Evolutionary conservation across 2,329 filamentous ascomycete genomes (phyloP), one percentile per base, ranked within the genome.

Genomic region (Aspergillus carbonarius): DNA sequence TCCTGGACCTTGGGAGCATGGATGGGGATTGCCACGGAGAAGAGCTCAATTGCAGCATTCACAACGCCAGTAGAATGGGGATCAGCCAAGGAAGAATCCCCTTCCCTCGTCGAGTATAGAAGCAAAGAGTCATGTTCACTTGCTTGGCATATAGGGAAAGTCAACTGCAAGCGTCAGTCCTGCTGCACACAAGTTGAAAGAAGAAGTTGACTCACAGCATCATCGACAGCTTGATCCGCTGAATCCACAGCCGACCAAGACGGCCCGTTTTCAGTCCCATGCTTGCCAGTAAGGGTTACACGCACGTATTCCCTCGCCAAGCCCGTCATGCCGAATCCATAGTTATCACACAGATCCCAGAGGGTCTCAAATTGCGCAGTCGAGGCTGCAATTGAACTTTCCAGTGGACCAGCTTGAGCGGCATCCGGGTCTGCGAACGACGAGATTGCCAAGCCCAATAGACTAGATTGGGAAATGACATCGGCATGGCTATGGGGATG

Each of bases 281-380:
- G 85, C 68, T 90, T 88, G 27, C 91, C 90, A 13, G 87, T 87
- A 57, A 93, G 81, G 25, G 83, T 85, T 66, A 83, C 86, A 17
- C 92, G 81, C 54, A 88, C 85, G 70, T 95, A 92, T 0, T 92
- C 91, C 20, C 85, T 83, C 1, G 96, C 87, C 20, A 98, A 79
- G 1, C 93, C 91, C 9, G 91, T 96, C 15, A 99, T 88, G 2
- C 96, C 95, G 74, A 96, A 98, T 1, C 93, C 93, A 67, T 88
- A 93, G 70, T 98, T 98, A 73, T 99, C 95, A 8, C 88, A 90
- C 6, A 96, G 85, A 62, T 98, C 93, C 95, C 95, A 99, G 39
- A 99, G 86, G 0, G 88, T 93, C 68, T 99, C 95, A 69, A 98
- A 97, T 2, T 87, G 90, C 5, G 91, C 92, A 1, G 92, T 91